These are phyloP conservation scores for Knoxdaviesia proteae DNA, from an alignment of 2,329 filamentous ascomycete species.

Conservation along the genomic window DNA sequence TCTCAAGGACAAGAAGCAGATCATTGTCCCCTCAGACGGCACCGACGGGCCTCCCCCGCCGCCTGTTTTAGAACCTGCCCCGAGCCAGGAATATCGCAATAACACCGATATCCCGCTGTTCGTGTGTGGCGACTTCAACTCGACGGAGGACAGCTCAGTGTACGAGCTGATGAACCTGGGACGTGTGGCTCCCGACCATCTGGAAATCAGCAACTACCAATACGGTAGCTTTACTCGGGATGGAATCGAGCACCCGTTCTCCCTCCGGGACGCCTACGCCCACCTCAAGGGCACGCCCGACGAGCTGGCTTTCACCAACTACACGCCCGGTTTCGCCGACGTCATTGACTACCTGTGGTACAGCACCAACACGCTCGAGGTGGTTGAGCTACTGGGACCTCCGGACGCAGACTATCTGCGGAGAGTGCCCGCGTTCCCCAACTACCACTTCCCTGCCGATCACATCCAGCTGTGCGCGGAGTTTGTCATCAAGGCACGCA, in stretches of 20 bases:
- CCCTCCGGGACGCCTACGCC: slow-evolving; percentile 73
- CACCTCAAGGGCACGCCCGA: slow-evolving; percentile 64
- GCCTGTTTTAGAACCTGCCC: slow-evolving; percentile 43
- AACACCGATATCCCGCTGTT: slow-evolving; percentile 78
- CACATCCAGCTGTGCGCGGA: slow-evolving; percentile 79
- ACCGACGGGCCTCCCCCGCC: slow-evolving; percentile 26
- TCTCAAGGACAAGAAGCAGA: slow-evolving; percentile 58
- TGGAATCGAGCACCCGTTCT: slow-evolving; percentile 89
- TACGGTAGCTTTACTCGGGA: slow-evolving; percentile 88
- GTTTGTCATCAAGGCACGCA: slow-evolving; percentile 72
- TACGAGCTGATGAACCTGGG: slow-evolving; percentile 78
- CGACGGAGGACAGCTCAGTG: slow-evolving; percentile 65
- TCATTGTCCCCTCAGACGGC: slow-evolving; percentile 21
- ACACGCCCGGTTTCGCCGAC: slow-evolving; percentile 78
- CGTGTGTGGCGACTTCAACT: slow-evolving; percentile 94
- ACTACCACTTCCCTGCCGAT: slow-evolving; percentile 86
- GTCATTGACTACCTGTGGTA: slow-evolving; percentile 98
- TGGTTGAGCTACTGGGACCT: slow-evolving; percentile 65
- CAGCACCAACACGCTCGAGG: slow-evolving; percentile 71
- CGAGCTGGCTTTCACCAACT: slow-evolving; percentile 86
- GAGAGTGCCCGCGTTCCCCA: slow-evolving; percentile 75
- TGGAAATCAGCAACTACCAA: slow-evolving; percentile 57
- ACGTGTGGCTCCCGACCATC: slow-evolving; percentile 54
- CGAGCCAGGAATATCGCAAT: slow-evolving; percentile 69
- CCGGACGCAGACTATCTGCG: slow-evolving; percentile 72